These are phyloP conservation scores for Cyberlindnera saturnus DNA, from an alignment of 805 yeast species.

Conservation along the genomic window DNA sequence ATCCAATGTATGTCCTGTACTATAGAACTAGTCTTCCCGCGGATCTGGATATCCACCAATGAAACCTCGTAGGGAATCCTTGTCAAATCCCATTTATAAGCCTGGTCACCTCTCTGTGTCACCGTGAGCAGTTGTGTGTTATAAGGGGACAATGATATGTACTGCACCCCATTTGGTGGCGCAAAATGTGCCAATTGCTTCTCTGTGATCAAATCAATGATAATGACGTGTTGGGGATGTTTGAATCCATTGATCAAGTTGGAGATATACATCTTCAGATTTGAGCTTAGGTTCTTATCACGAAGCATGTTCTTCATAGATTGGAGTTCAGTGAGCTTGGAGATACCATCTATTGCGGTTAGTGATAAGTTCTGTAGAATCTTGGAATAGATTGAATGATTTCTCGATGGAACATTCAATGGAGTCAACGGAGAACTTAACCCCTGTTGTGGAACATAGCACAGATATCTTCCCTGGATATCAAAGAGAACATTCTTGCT, in stretches of 20 bases:
- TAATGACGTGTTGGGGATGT: constrained; percentile 29
- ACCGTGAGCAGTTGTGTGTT: constrained; percentile 52
- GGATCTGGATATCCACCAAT: constrained; percentile 48
- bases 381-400: constrained; percentile 18
- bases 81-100: constrained; percentile 60
- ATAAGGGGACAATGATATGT: constrained; percentile 54
- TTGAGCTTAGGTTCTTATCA: constrained; percentile 9
- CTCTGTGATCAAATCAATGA: constrained; percentile 41
- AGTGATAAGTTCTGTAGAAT: constrained; percentile 42
- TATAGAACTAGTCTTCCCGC: constrained; percentile 59
- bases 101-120: constrained; percentile 52
- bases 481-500: constrained; percentile 37
- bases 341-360: constrained; percentile 46
- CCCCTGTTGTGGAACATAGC: constrained; percentile 30
- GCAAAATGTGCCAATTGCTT: constrained; percentile 38
- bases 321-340: constrained; percentile 38
- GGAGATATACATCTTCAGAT: constrained; percentile 10
- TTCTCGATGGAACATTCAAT: constrained; percentile 16
- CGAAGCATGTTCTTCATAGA: constrained; percentile 9
- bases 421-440: constrained; percentile 3
- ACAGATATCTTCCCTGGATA: constrained; percentile 33
- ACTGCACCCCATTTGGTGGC: constrained; percentile 59
- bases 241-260: constrained; percentile 16
- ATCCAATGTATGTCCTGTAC: constrained; percentile 51
- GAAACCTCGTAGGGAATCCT: constrained; percentile 43